Evolutionary conservation across 495 filamentous ascomycete species (phyloP), one percentile per base, ranked within the genome.

Genomic region (Pyrenula massariospora): DNA sequence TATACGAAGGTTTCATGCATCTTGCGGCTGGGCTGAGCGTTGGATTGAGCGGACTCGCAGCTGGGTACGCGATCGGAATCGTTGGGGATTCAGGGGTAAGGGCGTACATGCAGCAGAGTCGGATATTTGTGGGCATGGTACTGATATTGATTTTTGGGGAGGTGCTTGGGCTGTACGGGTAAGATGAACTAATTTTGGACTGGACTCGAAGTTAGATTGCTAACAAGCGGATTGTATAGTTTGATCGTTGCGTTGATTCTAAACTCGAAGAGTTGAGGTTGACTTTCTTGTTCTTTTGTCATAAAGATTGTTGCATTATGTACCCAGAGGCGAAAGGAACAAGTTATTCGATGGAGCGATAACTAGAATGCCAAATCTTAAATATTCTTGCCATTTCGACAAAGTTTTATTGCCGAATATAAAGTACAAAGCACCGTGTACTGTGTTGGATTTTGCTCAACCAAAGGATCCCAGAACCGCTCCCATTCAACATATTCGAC

Each of bases 111-210:
- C 82, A 85, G 60, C 93, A 99, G 71, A 91, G 86, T 21, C 83
- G 91, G 54, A 84, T 99, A 50, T 99, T 96, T 63, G 93, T 99
- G 36, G 93, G 93, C 69, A 96, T 97, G 93, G 92, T 98, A 57
- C 69, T 98, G 63, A 96, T 98, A 59, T 78, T 98, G 61, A 98
- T 98, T 81, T 98, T 98, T 67, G 92, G 88, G 52, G 93, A 99
- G 77, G 93, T 99, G 21, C 70, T 99, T 60, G 93, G 93, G 62
- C 84, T 99, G 48, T 99, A 99, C 66, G 94, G 94, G 86, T 94
- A 80, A 60, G 86, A 8, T 52, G 50, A 10, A 20, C 10, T 20
- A 52, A 5, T 19, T 52, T 52, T 52, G 8, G 20, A 24, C 50
- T 11, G 11, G 42, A 10, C n/a, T 20, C 20, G 8, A 21, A 19